These are phyloP conservation scores for Xylaria palmicola DNA, from an alignment of 495 filamentous ascomycete species.

Conservation along the genomic window DNA sequence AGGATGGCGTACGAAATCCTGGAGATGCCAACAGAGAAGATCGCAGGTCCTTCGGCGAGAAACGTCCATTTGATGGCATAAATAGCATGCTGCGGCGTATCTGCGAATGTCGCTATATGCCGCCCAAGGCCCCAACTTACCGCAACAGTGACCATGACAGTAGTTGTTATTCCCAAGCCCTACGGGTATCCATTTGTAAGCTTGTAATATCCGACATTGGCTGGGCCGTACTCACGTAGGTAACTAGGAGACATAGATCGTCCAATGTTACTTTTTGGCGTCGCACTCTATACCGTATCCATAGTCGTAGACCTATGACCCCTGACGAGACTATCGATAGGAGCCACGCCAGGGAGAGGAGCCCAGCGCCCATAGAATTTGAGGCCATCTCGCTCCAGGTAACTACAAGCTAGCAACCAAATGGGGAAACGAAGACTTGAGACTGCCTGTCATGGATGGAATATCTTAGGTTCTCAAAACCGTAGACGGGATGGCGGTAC, in stretches of 20 bases:
- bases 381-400: too few species aligned
- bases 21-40: not conserved
- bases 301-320: not conserved
- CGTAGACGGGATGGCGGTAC: too few species aligned
- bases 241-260: not conserved
- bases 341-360: conserved; percentile 1
- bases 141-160: not conserved
- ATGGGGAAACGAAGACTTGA: too few species aligned
- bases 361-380: not conserved
- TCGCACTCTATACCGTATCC: not conserved
- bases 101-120: not conserved
- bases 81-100: not conserved
- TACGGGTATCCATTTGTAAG: not conserved
- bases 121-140: not conserved
- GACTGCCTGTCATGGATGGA: too few species aligned
- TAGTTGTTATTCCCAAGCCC: not conserved
- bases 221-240: not conserved
- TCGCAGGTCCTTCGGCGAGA: not conserved
- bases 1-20: not conserved
- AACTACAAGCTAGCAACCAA: too few species aligned
- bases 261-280: not conserved
- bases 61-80: conserved; percentile 1
- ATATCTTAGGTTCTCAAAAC: too few species aligned
- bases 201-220: not conserved
- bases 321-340: not conserved